Percentiles rank a stretch among this genome's conserved stretches.
These are phyloP conservation scores for Alternaria gaisen DNA, from an alignment of 2,329 filamentous ascomycete genomes.

Conservation along the genomic window DNA sequence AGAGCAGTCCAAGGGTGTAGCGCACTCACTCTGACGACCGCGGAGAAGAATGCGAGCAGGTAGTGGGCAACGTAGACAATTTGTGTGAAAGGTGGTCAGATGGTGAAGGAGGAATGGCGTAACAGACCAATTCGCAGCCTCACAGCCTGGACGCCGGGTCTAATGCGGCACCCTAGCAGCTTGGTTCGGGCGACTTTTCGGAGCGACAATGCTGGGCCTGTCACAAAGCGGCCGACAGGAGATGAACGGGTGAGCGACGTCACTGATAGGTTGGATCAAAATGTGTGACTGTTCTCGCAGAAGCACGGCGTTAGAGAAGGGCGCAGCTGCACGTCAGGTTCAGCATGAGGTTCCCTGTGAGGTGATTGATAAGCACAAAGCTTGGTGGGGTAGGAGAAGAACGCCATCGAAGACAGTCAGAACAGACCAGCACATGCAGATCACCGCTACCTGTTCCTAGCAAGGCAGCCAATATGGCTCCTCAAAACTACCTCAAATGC, in stretches of 20 bases:
- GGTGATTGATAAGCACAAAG: slow-evolving; percentile 30
- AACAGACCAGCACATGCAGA: slow-evolving; percentile 2
- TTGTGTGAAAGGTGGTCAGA: slow-evolving; percentile 19
- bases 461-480: slow-evolving; percentile 9
- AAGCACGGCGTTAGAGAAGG: slow-evolving; percentile 19
- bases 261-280: slow-evolving; percentile 23
- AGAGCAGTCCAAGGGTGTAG: slow-evolving; percentile 16
- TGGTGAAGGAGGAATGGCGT: slow-evolving; percentile 20
- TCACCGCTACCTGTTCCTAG: slow-evolving; percentile 29
- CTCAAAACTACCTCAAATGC: neutral
- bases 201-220: slow-evolving; percentile 24
- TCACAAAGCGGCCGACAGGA: slow-evolving; percentile 23
- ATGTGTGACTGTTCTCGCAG: slow-evolving; percentile 17
- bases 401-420: slow-evolving; percentile 27
- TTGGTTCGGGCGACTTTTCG: slow-evolving; percentile 28
- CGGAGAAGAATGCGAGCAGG: neutral
- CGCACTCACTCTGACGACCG: slow-evolving; percentile 15
- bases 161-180: slow-evolving; percentile 21
- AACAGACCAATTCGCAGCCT: slow-evolving; percentile 17
- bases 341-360: slow-evolving; percentile 15
- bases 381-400: slow-evolving; percentile 32
- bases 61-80: neutral
- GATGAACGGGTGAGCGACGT: slow-evolving; percentile 13
- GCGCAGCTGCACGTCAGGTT: slow-evolving; percentile 21
- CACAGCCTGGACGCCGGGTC: slow-evolving; percentile 18